These are phyloP conservation scores for Hyaloperonospora arabidopsidis DNA, from an alignment of 352 stramenopile species.

Conservation along the genomic window DNA sequence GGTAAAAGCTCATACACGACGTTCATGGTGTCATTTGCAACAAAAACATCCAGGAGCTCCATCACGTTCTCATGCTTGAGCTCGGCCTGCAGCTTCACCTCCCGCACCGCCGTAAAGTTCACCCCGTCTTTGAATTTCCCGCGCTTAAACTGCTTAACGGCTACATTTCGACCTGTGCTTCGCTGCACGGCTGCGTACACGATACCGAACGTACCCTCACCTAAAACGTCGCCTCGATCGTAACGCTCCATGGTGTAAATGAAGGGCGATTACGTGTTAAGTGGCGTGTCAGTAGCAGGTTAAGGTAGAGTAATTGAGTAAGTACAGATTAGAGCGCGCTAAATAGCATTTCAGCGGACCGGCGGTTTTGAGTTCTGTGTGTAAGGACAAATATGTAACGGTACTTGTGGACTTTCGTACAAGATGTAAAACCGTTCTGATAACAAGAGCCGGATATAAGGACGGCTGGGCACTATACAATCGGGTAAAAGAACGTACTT, in stretches of 20 bases:
- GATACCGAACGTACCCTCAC: constrained; percentile 86
- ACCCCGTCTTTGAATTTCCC: constrained; percentile 86
- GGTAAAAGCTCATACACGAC: constrained; percentile 85
- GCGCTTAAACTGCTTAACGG: constrained; percentile 87
- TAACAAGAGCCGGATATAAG: too few species aligned
- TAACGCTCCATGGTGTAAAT: constrained; percentile 65
- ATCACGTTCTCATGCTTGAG: constrained; percentile 82
- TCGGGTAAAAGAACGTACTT: too few species aligned
- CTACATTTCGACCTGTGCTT: constrained; percentile 54
- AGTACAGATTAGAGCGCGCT: too few species aligned
- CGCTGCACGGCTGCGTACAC: constrained; percentile 77
- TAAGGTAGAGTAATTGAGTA: too few species aligned
- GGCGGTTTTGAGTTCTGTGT: too few species aligned
- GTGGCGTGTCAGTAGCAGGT: background rate
- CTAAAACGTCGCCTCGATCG: constrained; percentile 60
- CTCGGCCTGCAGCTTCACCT: constrained; percentile 85
- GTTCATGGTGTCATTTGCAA: constrained; percentile 85
- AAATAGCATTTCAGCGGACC: too few species aligned
- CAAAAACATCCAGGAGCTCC: constrained; percentile 83
- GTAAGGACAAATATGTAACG: too few species aligned
- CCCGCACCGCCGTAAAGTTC: constrained; percentile 82
- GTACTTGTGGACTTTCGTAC: too few species aligned
- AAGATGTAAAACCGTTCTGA: too few species aligned
- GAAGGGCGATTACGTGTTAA: background rate
- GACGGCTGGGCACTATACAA: too few species aligned